Base-by-base conservation (phyloP, 2,329 filamentous ascomycete genomes). In the Stenocarpella maydis region DNA sequence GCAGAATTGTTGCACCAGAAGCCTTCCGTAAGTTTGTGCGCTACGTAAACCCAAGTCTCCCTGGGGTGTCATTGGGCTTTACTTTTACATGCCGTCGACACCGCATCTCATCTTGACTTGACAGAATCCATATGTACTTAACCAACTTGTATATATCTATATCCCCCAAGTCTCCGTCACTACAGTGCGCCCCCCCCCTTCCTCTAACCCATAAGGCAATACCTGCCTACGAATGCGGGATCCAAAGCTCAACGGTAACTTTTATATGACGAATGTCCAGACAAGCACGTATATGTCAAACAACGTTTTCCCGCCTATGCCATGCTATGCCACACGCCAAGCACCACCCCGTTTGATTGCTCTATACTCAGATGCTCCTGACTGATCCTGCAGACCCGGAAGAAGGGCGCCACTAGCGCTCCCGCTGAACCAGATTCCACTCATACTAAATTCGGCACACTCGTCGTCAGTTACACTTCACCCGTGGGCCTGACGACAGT, bases 401-500 rank as follows among this genome's bases (percentile, higher is more conserved):
- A n/a, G 52, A 34, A 41, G 34, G n/a, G 24, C 19, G 26, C 63
- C 54, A 66, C 43, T 86, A 88, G 75, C 85, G 83, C 74, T 89
- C 87, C 73, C 83, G 80, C 73, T 85, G 85, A n/a, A 87, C 81
- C 73, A 90, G 79, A 72, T 85, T 89, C 88, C 88, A 90, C 77
- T 90, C 88, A 74, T 88, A 90, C 88, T 90, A 61, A 26, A 50
- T 0, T 24, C n/a, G 58, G 9, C 31, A 24, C 19, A 26, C 26
- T 7, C 43, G 43, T 73, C 69, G 43, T 73, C 69, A 58, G 34
- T 28, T 17, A 7, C 8, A 8, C 10, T 55, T 26, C 60, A 4
- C 14, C 21, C 26, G 17, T 43, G 19, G 7, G 43, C n/a, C n/a
- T 14, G 58, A n/a, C 3, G n/a, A 21, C n/a, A 26, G 24, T 12